Conservation (phyloP, 1,139 yeast genomes). For the Saccharomyces hybrid region DNA sequence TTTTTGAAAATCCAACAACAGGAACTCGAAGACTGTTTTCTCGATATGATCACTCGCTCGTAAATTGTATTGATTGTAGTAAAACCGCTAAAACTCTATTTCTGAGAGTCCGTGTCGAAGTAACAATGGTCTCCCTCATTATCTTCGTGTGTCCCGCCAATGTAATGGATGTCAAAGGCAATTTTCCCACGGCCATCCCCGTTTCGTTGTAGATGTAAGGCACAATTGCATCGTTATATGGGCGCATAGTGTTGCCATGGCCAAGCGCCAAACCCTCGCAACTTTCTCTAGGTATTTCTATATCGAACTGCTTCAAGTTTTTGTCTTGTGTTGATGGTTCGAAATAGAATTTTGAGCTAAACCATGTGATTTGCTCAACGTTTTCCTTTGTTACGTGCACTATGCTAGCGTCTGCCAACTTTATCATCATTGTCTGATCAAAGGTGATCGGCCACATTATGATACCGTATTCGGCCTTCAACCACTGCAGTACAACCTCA, state of each 20-base stretch:
- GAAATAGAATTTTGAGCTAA: not conserved
- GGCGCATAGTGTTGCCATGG: not conserved
- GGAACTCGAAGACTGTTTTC: not conserved
- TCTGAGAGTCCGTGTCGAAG: constrained; percentile 2
- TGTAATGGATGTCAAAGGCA: constrained; percentile 8
- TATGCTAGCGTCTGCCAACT: constrained; percentile 1
- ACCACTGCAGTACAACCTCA: not conserved
- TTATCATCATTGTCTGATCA: not conserved
- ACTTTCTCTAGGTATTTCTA: constrained; percentile 14
- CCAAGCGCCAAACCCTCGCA: constrained; percentile 7
- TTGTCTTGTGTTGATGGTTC: constrained; percentile 11
- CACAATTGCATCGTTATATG: constrained; percentile 6
- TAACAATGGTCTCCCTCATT: constrained; percentile 1
- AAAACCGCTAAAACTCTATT: constrained; percentile 3
- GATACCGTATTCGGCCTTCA: not conserved
- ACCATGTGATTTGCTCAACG: not conserved
- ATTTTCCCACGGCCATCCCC: constrained; percentile 12
- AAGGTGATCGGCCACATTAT: not conserved
- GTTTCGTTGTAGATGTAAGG: constrained; percentile 17
- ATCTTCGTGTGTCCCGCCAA: constrained; percentile 1
- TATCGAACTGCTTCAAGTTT: constrained; percentile 13
- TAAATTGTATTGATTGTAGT: not conserved
- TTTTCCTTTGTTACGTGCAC: not conserved
- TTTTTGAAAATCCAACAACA: no score
- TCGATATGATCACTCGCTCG: not conserved